Evolutionary conservation across 2,329 filamentous ascomycete genomes (phyloP).

Genomic region (Aspergillus fijiensis): DNA sequence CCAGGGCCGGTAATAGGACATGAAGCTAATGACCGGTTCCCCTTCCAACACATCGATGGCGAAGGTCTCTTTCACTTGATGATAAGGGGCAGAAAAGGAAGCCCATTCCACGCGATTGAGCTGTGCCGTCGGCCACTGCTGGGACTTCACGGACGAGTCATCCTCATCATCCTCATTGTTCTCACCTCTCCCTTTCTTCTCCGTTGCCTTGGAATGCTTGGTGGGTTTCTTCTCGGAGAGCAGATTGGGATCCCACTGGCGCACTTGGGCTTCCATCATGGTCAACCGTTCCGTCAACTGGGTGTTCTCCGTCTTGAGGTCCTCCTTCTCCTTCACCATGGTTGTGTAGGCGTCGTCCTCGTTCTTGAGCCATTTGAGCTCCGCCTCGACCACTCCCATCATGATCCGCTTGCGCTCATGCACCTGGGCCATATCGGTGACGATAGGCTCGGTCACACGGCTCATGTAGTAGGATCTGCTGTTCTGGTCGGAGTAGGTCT

Average conservation of each 20-base stretch:
- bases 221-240: neutral
- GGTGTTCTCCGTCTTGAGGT: neutral
- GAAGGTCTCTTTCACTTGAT: neutral
- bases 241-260: neutral
- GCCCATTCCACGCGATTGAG: neutral
- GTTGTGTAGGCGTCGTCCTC: neutral
- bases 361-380: neutral
- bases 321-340: neutral
- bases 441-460: neutral
- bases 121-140: neutral
- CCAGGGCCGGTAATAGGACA: neutral
- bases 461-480: neutral
- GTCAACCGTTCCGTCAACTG: neutral
- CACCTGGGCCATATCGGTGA: neutral
- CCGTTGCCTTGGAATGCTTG: neutral
- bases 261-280: neutral
- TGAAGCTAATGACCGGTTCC: neutral
- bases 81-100: neutral
- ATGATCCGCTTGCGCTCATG: neutral
- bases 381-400: neutral
- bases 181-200: neutral
- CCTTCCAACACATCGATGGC: neutral
- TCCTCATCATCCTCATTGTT: neutral
- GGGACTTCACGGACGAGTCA: neutral
- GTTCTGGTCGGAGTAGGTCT: neutral